Evolutionary conservation across 2,329 filamentous ascomycete species (phyloP), one percentile per base, ranked within the genome.

Genomic region (Lizonia empirigonia): DNA sequence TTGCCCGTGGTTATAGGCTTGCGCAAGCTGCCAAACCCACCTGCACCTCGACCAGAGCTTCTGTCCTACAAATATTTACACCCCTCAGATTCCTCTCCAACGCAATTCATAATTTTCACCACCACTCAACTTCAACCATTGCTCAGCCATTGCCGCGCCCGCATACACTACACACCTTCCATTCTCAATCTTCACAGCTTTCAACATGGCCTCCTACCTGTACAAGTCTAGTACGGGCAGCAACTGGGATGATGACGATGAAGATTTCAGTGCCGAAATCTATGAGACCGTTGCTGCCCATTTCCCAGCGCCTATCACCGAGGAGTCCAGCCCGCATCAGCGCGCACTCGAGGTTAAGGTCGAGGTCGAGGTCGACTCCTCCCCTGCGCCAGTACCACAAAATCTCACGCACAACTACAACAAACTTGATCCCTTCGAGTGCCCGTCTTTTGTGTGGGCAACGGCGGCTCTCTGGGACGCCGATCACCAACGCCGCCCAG

Each of bases 171-270:
- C 24, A 19, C 10, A 4, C 23, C 6, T 16, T 18, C 15, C 5
- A 27, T 33, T 18, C 34, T 23, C 20, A 12, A 24, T 12, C 19
- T 13, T 15, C 8, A 23, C 34, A 16, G 48, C 34, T 44, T 8
- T 5, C 13, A 33, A 53, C 2, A 60, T 62, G 57, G 18, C 50
- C 38, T 24, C 38, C 24, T 53, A 44, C 35, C 55, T 26, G 24
- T 48, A 32, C 29, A 39, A 16, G 23, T 50, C 38, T 23, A 7
- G 40, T 9, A 23, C 23, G 5, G 42, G 24, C 16, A 52, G 47
- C 44, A 55, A 55, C 18, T 67, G 64, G 64, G 60, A 67, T n/a
- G 63, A 65, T 4, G 55, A 63, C 1, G 62, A 66, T 24, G 20
- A 38, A 1, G 53, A 62, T 20, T 66, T 63, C 30, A 46, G 58